Conservation (phyloP, 352 stramenopile species). For the Aphanomyces cochlioides region DNA sequence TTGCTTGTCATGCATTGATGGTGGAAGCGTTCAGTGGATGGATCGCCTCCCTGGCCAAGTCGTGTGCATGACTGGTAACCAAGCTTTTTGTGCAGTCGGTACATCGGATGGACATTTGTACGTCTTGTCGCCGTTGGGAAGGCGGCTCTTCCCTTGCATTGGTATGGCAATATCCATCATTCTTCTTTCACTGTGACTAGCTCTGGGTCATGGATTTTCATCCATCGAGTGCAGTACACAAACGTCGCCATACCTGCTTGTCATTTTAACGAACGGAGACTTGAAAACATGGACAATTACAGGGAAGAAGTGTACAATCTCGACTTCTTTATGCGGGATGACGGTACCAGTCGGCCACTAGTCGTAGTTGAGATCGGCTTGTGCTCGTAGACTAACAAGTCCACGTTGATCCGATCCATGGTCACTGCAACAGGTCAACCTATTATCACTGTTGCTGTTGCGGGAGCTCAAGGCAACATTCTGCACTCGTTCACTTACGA, state of each 20-base stretch:
- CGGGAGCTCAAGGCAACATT: slow-evolving; percentile 48
- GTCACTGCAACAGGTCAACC: slow-evolving; percentile 66
- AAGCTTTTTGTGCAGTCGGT: slow-evolving; percentile 55
- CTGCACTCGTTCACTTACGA: slow-evolving; percentile 82
- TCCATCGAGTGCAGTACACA: slow-evolving; percentile 66
- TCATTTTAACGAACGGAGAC: slow-evolving; percentile 56
- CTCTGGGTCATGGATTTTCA: slow-evolving; percentile 56
- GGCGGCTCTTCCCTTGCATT: slow-evolving; percentile 77
- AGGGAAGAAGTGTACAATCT: slow-evolving; percentile 35
- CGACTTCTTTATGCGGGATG: background rate
- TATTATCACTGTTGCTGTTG: slow-evolving; percentile 79
- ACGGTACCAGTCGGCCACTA: background rate
- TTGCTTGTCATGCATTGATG: slow-evolving; percentile 59
- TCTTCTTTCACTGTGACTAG: slow-evolving; percentile 34
- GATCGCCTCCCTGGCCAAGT: slow-evolving; percentile 66
- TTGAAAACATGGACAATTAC: slow-evolving; percentile 74
- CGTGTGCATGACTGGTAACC: slow-evolving; percentile 59
- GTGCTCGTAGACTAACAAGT: slow-evolving; percentile 7
- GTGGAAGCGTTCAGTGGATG: slow-evolving; percentile 64
- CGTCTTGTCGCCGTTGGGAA: slow-evolving; percentile 53
- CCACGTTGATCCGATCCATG: slow-evolving; percentile 64
- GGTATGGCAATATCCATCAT: slow-evolving; percentile 36
- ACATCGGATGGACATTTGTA: slow-evolving; percentile 64
- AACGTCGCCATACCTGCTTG: slow-evolving; percentile 63
- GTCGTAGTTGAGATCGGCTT: background rate